These are phyloP conservation scores for Bathelium albidoporum DNA, from an alignment of 495 filamentous ascomycete species.

Conservation along the genomic window DNA sequence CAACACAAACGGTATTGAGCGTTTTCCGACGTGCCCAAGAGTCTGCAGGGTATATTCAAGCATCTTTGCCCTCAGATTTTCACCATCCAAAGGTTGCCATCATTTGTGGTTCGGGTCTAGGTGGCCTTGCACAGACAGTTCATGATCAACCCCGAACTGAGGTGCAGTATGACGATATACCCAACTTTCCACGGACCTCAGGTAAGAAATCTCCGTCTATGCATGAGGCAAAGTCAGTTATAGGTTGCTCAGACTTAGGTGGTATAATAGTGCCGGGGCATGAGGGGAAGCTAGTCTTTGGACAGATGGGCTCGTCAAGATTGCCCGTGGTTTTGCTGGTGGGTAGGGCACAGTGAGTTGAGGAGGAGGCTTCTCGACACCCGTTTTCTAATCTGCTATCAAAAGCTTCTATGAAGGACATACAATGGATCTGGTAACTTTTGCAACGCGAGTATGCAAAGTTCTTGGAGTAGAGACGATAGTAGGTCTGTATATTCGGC, in stretches of 20 bases:
- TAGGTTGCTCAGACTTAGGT: not conserved
- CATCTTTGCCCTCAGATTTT: conserved; percentile 36
- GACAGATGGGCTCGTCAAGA: conserved; percentile 42
- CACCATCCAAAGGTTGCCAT: conserved; percentile 53
- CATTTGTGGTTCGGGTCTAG: conserved; percentile 64
- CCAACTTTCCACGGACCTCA: conserved; percentile 54
- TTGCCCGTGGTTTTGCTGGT: conserved; percentile 61
- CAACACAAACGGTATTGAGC: not conserved
- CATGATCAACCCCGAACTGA: conserved; percentile 42
- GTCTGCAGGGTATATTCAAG: conserved; percentile 22
- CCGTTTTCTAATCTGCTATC: conserved; percentile 2
- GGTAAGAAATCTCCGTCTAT: conserved; percentile 35
- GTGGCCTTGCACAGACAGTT: conserved; percentile 54
- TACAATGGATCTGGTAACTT: conserved; percentile 55
- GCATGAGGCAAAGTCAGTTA: not conserved
- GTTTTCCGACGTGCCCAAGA: conserved; percentile 25
- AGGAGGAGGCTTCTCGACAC: conserved; percentile 1
- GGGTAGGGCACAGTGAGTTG: conserved; percentile 60
- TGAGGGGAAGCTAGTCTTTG: conserved; percentile 66
- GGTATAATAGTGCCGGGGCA: conserved; percentile 49
- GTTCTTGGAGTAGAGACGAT: conserved; percentile 54
- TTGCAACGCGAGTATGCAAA: conserved; percentile 62
- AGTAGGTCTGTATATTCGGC: conserved; percentile 40
- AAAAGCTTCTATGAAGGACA: conserved; percentile 71
- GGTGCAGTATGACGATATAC: conserved; percentile 52